phyloP scores from a whole-genome alignment of 2,329 filamentous ascomycete species.

The Colletotrichum eleusines region DNA sequence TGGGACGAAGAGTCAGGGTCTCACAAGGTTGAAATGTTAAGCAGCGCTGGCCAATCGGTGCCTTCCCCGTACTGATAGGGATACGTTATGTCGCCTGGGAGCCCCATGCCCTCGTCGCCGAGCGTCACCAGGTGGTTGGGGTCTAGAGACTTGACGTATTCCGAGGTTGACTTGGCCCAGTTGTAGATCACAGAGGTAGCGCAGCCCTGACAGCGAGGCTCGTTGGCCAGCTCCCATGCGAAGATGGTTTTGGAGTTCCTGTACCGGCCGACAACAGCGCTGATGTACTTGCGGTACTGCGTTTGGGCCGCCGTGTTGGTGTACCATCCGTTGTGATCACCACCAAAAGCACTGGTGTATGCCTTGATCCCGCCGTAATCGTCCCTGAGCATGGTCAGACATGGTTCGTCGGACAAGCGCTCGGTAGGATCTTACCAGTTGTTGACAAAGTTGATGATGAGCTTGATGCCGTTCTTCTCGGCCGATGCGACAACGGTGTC shows the following conservation, averaged over 20 bases:
- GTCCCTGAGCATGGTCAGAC: constrained; percentile 43
- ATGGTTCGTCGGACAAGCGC: neutral
- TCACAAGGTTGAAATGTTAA: constrained; percentile 62
- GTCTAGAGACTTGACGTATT: constrained; percentile 75
- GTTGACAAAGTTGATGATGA: constrained; percentile 76
- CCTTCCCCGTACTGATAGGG: constrained; percentile 65
- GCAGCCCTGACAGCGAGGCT: constrained; percentile 72
- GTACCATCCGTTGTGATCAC: constrained; percentile 67
- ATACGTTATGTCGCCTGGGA: constrained; percentile 63
- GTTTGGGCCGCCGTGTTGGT: constrained; percentile 63
- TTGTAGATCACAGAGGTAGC: constrained; percentile 67
- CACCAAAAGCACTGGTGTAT: constrained; percentile 70
- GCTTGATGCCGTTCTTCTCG: constrained; percentile 69
- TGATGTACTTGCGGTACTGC: constrained; percentile 67
- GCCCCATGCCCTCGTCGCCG: constrained; percentile 67
- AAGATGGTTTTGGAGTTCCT: constrained; percentile 61
- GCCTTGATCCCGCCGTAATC: constrained; percentile 75
- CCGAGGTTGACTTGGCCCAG: constrained; percentile 69
- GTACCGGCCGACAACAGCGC: constrained; percentile 63
- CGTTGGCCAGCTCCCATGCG: constrained; percentile 68
- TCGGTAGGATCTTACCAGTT: constrained; percentile 63
- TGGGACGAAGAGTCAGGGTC: neutral
- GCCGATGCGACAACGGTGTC: constrained; percentile 73
- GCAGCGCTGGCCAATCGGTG: constrained; percentile 62
- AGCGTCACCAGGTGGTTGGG: constrained; percentile 72